phyloP scores from a whole-genome alignment of 208 protist species.

The Angomonas deanei region DNA sequence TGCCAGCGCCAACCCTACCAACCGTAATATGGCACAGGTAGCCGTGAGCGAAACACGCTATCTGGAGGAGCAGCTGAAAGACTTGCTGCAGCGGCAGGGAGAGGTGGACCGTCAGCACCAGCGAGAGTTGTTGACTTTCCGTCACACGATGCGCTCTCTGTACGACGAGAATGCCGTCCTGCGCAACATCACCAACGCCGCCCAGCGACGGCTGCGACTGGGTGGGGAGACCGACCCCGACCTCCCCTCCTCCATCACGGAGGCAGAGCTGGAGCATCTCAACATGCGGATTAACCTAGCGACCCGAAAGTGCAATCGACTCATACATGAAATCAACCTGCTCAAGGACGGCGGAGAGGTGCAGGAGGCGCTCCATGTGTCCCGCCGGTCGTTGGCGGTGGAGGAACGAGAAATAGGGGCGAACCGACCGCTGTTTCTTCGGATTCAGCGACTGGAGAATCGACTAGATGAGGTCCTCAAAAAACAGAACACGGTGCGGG shows the following conservation, averaged over 20 bases:
- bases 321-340: slow-evolving; percentile 35
- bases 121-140: slow-evolving; percentile 26
- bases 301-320: slow-evolving; percentile 32
- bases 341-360: not conserved
- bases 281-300: slow-evolving; percentile 39
- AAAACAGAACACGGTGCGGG: slow-evolving; percentile 79
- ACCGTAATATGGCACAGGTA: slow-evolving; percentile 16
- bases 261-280: slow-evolving; percentile 44
- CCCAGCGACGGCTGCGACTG: slow-evolving; percentile 21
- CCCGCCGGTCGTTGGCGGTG: not conserved
- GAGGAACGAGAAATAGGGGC: slow-evolving; percentile 21
- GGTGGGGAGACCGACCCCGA: not conserved
- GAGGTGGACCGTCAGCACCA: slow-evolving; percentile 33
- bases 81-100: slow-evolving; percentile 26
- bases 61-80: slow-evolving; percentile 37
- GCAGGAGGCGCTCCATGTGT: not conserved
- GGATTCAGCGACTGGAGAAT: slow-evolving; percentile 89
- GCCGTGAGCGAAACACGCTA: slow-evolving; percentile 8
- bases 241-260: slow-evolving; percentile 36
- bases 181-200: slow-evolving; percentile 45
- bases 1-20: slow-evolving; percentile 2
- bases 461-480: slow-evolving; percentile 83
- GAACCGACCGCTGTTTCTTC: slow-evolving; percentile 47
- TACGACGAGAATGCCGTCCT: slow-evolving; percentile 62
- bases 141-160: slow-evolving; percentile 34